Percentiles rank a stretch among this genome's conserved stretches.
These are phyloP conservation scores for Lipomyces yamadae DNA, from an alignment of 805 yeast genomes.

Conservation along the genomic window DNA sequence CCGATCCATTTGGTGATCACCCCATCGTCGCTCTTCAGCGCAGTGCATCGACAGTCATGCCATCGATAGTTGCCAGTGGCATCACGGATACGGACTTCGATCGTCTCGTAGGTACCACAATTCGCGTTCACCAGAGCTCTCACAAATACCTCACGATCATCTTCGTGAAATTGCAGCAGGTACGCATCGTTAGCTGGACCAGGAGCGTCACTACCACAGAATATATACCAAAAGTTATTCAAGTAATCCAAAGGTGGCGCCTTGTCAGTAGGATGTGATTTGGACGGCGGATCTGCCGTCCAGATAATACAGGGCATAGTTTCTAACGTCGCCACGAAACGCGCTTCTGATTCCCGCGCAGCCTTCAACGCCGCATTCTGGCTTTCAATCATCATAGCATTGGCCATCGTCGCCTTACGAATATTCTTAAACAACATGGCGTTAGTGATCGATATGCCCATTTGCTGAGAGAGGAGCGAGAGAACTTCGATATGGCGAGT, in stretches of 20 bases:
- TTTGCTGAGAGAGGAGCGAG: constrained; percentile 36
- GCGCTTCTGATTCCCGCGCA: constrained; percentile 38
- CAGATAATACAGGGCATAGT: constrained; percentile 39
- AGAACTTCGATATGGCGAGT: constrained; percentile 37
- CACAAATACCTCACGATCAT: constrained; percentile 28
- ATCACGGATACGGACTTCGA: constrained; percentile 33
- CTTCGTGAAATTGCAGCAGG: constrained; percentile 33
- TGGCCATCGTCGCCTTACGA: constrained; percentile 38
- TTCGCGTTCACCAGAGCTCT: constrained; percentile 18
- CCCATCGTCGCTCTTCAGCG: constrained; percentile 32
- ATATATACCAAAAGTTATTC: constrained; percentile 35
- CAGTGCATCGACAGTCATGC: constrained; percentile 37
- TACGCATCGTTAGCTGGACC: constrained; percentile 30
- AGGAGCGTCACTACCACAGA: constrained; percentile 36
- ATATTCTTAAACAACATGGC: constrained; percentile 37
- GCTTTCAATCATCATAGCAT: constrained; percentile 37
- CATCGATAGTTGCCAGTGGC: constrained; percentile 33
- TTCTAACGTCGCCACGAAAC: constrained; percentile 37
- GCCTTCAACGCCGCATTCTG: constrained; percentile 35
- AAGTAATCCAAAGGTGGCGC: constrained; percentile 29
- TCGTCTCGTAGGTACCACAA: constrained; percentile 23
- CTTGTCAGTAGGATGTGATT: background rate
- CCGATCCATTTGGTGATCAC: constrained; percentile 37
- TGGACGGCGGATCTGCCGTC: constrained; percentile 32
- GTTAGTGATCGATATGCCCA: constrained; percentile 39